Conservation (phyloP, 1,139 yeast genomes). For the Scheffersomyces illinoinensis region DNA sequence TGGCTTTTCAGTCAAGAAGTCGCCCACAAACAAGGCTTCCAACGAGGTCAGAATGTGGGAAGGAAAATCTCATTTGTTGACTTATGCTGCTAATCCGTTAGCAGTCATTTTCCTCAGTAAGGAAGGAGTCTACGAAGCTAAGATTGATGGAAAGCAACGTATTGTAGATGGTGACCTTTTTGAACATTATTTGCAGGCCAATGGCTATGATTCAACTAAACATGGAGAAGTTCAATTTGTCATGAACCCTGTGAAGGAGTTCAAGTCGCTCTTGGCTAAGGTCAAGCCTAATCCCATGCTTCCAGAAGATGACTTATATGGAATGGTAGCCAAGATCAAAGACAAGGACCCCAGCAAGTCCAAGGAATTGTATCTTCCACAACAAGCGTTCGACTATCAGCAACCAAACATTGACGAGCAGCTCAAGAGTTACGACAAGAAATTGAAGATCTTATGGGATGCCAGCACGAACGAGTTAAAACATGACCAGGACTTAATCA, state of each 20-base stretch:
- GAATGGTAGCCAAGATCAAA: slow-evolving; percentile 21
- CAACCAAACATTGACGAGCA: slow-evolving; percentile 13
- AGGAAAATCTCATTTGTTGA: slow-evolving; percentile 28
- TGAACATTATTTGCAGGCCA: slow-evolving; percentile 18
- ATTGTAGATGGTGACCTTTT: slow-evolving; percentile 28
- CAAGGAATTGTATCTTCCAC: slow-evolving; percentile 12
- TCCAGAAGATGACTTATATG: slow-evolving; percentile 21
- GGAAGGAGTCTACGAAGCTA: slow-evolving; percentile 32
- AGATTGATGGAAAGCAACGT: slow-evolving; percentile 20
- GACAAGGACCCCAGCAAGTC: slow-evolving; percentile 13
- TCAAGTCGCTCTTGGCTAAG: slow-evolving; percentile 12
- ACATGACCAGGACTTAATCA: slow-evolving; percentile 6
- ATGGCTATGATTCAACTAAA: slow-evolving; percentile 13
- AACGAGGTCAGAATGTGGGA: slow-evolving; percentile 30
- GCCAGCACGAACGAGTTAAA: slow-evolving; percentile 1
- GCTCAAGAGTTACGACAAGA: slow-evolving; percentile 10
- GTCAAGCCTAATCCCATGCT: slow-evolving; percentile 18
- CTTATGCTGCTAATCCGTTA: slow-evolving; percentile 26
- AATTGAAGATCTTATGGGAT: background rate
- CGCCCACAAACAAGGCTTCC: slow-evolving; percentile 27
- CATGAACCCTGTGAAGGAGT: slow-evolving; percentile 23
- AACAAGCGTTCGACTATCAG: slow-evolving; percentile 17
- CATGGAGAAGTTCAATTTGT: slow-evolving; percentile 15
- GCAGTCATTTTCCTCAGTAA: slow-evolving; percentile 24
- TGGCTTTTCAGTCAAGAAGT: slow-evolving; percentile 22